phyloP scores from a whole-genome alignment of 2,329 filamentous ascomycete genomes.

The Stromatinia cepivora region DNA sequence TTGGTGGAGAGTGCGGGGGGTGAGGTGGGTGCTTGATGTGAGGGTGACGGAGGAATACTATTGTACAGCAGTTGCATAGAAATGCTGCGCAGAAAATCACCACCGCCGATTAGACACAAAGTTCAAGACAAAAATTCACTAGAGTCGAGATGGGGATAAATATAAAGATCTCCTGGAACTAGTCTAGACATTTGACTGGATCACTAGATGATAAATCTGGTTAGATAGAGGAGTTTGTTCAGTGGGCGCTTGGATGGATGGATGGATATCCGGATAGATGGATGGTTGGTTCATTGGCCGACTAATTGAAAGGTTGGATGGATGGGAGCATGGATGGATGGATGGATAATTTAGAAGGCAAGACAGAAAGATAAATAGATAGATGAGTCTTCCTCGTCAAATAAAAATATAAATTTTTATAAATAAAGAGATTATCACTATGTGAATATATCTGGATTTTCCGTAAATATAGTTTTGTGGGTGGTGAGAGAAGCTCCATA shows the following conservation, averaged over 20 bases:
- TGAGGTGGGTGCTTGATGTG: constrained; percentile 25
- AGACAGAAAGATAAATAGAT: background rate
- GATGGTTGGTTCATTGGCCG: background rate
- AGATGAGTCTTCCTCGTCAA: background rate
- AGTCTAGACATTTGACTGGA: background rate
- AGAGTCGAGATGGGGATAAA: background rate
- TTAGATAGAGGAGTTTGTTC: background rate
- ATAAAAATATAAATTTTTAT: constrained; percentile 3
- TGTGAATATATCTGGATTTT: too few species aligned
- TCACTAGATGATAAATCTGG: background rate
- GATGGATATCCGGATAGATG: constrained; percentile 2
- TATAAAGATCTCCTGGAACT: background rate
- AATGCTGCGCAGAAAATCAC: background rate
- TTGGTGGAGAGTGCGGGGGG: constrained; percentile 59
- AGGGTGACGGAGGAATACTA: background rate
- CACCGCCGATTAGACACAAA: background rate
- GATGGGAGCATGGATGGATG: background rate
- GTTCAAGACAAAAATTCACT: background rate
- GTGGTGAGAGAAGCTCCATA: too few species aligned
- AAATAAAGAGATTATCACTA: too few species aligned
- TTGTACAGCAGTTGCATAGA: background rate
- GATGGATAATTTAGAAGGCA: background rate
- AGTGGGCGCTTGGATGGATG: constrained; percentile 10
- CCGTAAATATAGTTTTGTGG: too few species aligned
- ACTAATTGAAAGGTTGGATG: background rate